phyloP scores from a whole-genome alignment of 169 alveolate genomes.

The Eimeria nieschulzi region DNA sequence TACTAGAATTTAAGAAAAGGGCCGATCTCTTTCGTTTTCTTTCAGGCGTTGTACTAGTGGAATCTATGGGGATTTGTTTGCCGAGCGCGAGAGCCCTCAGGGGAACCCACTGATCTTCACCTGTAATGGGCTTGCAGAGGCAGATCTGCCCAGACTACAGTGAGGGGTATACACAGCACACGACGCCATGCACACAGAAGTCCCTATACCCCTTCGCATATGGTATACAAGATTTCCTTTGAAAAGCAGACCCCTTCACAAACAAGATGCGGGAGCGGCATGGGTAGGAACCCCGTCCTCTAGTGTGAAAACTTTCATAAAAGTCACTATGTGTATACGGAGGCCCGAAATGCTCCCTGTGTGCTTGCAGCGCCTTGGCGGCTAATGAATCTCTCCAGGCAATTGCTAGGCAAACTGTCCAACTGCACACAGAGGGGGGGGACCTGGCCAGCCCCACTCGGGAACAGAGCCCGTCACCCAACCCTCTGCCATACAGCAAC shows the following conservation, averaged over 20 bases:
- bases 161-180: not conserved
- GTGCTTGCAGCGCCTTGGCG: slow-evolving; percentile 30
- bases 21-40: not conserved
- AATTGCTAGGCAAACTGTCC: slow-evolving; percentile 32
- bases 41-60: slow-evolving; percentile 43
- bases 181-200: too few relatives aligned
- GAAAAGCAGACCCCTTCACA: too few relatives aligned
- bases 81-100: not conserved
- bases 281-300: too few relatives aligned
- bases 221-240: too few relatives aligned
- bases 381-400: slow-evolving; percentile 55
- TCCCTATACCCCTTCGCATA: too few relatives aligned
- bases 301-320: too few relatives aligned
- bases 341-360: not conserved
- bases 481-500: not conserved
- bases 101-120: slow-evolving; percentile 5
- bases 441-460: not conserved
- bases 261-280: too few relatives aligned
- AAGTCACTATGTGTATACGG: too few relatives aligned
- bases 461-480: too few relatives aligned
- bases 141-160: slow-evolving; percentile 49
- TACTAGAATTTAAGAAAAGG: not conserved
- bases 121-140: slow-evolving; percentile 46
- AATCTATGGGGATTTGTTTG: slow-evolving; percentile 31
- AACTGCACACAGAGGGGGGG: not conserved